Evolutionary conservation across 306 rosid species (phyloP), one percentile per base, ranked within the genome.

Genomic region (Cicer cuneatum): DNA sequence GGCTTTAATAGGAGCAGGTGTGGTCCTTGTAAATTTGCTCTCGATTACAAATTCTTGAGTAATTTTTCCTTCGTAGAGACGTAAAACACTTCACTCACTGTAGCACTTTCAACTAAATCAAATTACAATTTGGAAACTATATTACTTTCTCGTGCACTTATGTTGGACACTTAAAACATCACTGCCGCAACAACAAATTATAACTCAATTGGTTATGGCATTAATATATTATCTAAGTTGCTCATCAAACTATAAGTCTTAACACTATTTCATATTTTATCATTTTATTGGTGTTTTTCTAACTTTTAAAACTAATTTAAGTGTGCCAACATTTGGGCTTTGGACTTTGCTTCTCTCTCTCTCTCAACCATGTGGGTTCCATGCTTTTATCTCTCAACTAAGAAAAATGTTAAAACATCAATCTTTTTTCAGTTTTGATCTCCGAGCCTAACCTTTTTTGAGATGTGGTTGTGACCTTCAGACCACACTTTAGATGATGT

Each of bases 391-490:
- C 88, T 92, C 80, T 75, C 71, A 16, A 78, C 73, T 29, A 29
- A 3, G 35, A 29, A 84, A 83, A 83, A 76, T 83, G 81, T 74
- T 61, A 62, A 70, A 76, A 64, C 83, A 80, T 80, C 87, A 78
- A 84, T 69, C 83, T 86, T 69, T 52, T 85, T n/a, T 10, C 82
- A 84, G 85, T 84, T 80, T 80, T 80, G 88, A 80, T 85, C 86
- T 83, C 75, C 74, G 84, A 82, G 80, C 81, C 86, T 86, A 68
- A 48, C 7, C 82, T 84, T 81, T 76, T 76, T 86, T 81, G 85
- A 87, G 87, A 87, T 84, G 91, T 88, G 89, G 85, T 85, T 89
- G 81, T 82, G 86, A 75, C 77, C 81, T 69, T 81, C 89, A 78
- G 80, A 64, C 41, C 42, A 49, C 63, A 54, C 71, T 62, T 7